Evolutionary conservation across 345 rosid species (phyloP), one percentile per base, ranked within the genome.

Genomic region (Ricinus communis): DNA sequence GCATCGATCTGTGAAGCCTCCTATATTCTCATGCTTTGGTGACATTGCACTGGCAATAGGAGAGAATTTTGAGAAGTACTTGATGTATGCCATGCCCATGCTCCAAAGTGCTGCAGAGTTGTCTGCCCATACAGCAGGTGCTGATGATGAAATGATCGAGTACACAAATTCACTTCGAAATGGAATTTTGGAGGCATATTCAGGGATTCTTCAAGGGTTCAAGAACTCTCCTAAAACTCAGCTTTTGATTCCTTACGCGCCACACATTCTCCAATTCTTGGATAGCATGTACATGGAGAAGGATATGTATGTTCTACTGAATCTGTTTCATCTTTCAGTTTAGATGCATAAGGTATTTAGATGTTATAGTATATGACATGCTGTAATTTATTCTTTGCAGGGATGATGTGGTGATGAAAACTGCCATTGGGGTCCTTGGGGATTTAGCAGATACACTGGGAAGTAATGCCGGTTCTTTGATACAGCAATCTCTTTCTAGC

Each of bases 371-470:
- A 61, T 21, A 12, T 66, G 73, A 74, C 64, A 19, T 63, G 6
- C 11, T 51, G 67, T 43, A 62, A 19, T 59, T 46, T 71, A 15
- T 41, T 59, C 24, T 52, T 33, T 50, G 60, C 71, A 87, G 94
- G 94, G 91, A 89, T 74, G 94, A 89, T 71, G 78, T 83, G 80
- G 94, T 89, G 66, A 87, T 87, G 90, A 89, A 85, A 82, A 84
- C 94, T 54, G 90, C 94, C 27, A 85, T 89, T 41, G 94, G 94
- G 40, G 90, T 89, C 21, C 86, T 89, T 59, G 94, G 94, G 36
- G 94, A 89, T 83, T 81, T 87, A 71, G 94, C 94, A 18, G 94
- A 89, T 76, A 89, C 94, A 58, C 80, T 89, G 78, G 94, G 94
- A 80, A 85, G 84, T 67, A 83, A 84, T 74, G 94, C 87, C 70